Percentiles rank a stretch among this genome's conserved stretches.
Evolutionary conservation across 2,329 filamentous ascomycete species (phyloP).

Genomic region (Fonsecaea multimorphosa): DNA sequence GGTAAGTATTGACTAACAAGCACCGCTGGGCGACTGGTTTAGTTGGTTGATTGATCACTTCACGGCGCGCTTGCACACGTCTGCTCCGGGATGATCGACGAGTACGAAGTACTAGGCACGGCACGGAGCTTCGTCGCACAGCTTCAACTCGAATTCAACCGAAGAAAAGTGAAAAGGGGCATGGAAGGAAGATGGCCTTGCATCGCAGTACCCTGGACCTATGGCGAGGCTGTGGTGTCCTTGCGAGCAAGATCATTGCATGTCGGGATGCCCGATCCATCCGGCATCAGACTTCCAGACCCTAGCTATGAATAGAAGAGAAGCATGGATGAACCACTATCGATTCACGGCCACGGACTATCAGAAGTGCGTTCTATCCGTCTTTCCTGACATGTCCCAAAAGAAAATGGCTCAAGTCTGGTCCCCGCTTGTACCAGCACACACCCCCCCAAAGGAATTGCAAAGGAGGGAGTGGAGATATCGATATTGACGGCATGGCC

Average conservation of each 20-base stretch:
- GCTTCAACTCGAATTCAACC: not conserved
- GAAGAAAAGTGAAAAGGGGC: too few species aligned
- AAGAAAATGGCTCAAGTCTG: conserved; percentile 17
- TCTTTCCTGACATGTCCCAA: not conserved
- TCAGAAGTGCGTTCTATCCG: not conserved
- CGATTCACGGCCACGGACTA: not conserved
- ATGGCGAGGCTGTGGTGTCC: not conserved
- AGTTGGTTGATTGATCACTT: not conserved
- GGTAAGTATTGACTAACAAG: too few species aligned
- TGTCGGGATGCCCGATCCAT: not conserved
- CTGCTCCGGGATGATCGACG: not conserved
- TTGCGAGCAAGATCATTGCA: not conserved
- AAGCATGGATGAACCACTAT: not conserved
- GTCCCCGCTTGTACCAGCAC: not conserved
- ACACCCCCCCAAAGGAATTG: not conserved
- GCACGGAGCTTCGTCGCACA: not conserved
- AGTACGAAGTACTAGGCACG: not conserved
- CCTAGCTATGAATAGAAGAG: too few species aligned
- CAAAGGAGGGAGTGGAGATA: not conserved
- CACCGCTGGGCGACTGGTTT: too few species aligned
- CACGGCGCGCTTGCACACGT: not conserved
- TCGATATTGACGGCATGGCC: not conserved
- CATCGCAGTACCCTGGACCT: not conserved
- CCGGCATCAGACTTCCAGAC: not conserved
- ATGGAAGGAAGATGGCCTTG: not conserved